Evolutionary conservation across 768 basidiomycete species (phyloP).

Genomic region (Stropharia rugosoannulata): DNA sequence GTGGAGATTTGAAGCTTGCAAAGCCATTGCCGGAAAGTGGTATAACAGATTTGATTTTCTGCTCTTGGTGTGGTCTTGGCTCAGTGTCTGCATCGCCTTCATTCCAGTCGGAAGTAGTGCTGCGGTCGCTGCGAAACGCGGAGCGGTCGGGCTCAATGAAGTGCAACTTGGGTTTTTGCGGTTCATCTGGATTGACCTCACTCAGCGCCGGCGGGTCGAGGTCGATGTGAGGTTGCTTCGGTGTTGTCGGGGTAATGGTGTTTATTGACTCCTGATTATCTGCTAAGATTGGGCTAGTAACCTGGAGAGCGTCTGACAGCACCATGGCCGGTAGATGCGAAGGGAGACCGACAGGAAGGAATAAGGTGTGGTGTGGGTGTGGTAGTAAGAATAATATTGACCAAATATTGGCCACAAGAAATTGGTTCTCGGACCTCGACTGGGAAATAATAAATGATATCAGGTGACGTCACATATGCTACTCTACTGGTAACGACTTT

Average conservation of each 20-base stretch:
- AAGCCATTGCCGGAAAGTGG: constrained; percentile 16
- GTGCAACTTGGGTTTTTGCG: neutral
- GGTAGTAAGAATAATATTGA: too few species aligned
- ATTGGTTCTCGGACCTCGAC: too few species aligned
- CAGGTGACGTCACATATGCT: constrained; percentile 8
- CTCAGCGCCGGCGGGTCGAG: neutral
- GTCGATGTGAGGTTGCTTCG: neutral
- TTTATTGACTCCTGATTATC: constrained; percentile 15
- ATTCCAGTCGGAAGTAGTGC: neutral
- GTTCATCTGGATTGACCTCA: constrained; percentile 4
- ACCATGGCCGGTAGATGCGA: constrained; percentile 21
- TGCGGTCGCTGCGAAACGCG: neutral
- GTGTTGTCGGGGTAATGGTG: constrained; percentile 11
- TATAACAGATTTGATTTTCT: constrained; percentile 15
- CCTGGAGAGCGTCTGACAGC: constrained; percentile 20
- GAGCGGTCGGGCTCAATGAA: constrained; percentile 3
- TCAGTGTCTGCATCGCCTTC: constrained; percentile 7
- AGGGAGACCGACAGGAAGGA: neutral
- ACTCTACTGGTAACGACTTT: too few species aligned
- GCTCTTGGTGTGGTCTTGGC: constrained; percentile 9
- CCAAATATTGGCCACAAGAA: too few species aligned
- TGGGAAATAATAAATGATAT: neutral
- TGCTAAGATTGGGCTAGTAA: constrained; percentile 8
- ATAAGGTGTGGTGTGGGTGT: too few species aligned
- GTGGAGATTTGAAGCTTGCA: constrained; percentile 25